Evolutionary conservation across 2,329 filamentous ascomycete genomes (phyloP).

Genomic region (Penicillium sclerotiorum): DNA sequence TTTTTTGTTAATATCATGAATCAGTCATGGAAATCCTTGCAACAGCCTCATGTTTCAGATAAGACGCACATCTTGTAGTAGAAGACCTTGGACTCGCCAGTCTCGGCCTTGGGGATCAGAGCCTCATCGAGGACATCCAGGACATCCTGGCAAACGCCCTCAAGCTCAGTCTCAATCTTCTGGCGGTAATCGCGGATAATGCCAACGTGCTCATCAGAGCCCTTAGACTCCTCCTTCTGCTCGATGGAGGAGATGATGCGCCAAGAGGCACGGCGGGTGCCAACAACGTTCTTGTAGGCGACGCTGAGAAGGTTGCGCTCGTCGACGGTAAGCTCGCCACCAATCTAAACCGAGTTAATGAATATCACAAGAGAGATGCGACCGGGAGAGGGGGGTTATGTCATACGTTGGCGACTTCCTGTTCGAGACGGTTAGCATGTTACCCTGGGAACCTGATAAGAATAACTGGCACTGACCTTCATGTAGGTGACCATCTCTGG

Average conservation of each 20-base stretch:
- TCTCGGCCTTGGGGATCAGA: conserved; percentile 93
- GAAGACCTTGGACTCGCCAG: conserved; percentile 99
- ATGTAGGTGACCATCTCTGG: conserved; percentile 97
- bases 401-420: conserved; percentile 92
- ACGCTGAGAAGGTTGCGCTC: conserved; percentile 92
- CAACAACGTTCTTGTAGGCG: conserved; percentile 99
- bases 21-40: no score
- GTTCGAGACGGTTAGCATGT: conserved; percentile 32
- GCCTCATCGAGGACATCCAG: conserved; percentile 91
- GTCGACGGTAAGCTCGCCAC: conserved; percentile 69
- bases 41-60: background rate
- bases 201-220: conserved; percentile 88
- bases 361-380: conserved; percentile 13
- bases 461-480: conserved; percentile 65
- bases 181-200: conserved; percentile 96
- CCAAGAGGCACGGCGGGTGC: conserved; percentile 97
- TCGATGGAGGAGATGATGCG: conserved; percentile 99
- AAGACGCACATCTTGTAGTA: conserved; percentile 94
- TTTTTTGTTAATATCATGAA: conserved; percentile 68
- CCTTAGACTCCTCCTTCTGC: conserved; percentile 99
- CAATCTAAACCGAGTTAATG: conserved; percentile 51
- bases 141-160: conserved; percentile 97
- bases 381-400: conserved; percentile 14
- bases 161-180: conserved; percentile 97
- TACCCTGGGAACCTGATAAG: conserved; percentile 26